Percentiles rank a stretch among this genome's conserved stretches.
phyloP scores from a whole-genome alignment of 768 basidiomycete genomes.

The Lactifluus pinguis region DNA sequence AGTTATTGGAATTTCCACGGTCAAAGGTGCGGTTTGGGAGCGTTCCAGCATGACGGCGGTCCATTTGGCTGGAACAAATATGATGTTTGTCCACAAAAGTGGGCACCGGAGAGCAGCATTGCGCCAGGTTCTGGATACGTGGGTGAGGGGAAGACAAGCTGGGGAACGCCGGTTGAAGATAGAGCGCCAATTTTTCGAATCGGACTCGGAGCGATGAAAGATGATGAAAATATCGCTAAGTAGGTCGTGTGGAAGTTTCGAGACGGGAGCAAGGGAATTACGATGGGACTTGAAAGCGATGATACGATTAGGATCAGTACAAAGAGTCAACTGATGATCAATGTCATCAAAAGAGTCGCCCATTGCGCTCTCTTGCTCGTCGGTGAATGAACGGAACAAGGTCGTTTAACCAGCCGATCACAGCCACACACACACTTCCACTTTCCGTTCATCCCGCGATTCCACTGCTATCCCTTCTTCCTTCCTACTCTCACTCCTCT shows the following conservation, averaged over 20 bases:
- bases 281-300: neutral
- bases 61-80: constrained; percentile 12
- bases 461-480: neutral
- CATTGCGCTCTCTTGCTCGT: neutral
- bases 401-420: neutral
- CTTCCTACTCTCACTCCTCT: neutral
- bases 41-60: constrained; percentile 13
- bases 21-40: constrained; percentile 7
- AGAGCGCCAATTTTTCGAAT: too few species aligned
- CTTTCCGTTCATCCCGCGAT: neutral
- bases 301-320: neutral
- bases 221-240: constrained; percentile 17
- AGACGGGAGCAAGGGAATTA: constrained; percentile 11
- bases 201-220: neutral
- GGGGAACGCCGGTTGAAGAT: neutral
- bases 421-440: neutral
- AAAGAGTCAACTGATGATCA: neutral
- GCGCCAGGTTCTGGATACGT: constrained; percentile 17
- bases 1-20: neutral
- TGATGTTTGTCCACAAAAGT: constrained; percentile 15
- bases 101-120: constrained; percentile 13
- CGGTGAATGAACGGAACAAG: too few species aligned
- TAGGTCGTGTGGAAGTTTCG: constrained; percentile 10
- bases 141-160: constrained; percentile 8
- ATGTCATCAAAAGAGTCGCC: neutral